A percentile compares a stretch with the other conserved stretches of the same genome.
These are phyloP conservation scores for Beverwykella pulmonaria DNA, from an alignment of 495 filamentous ascomycete species.

Conservation along the genomic window DNA sequence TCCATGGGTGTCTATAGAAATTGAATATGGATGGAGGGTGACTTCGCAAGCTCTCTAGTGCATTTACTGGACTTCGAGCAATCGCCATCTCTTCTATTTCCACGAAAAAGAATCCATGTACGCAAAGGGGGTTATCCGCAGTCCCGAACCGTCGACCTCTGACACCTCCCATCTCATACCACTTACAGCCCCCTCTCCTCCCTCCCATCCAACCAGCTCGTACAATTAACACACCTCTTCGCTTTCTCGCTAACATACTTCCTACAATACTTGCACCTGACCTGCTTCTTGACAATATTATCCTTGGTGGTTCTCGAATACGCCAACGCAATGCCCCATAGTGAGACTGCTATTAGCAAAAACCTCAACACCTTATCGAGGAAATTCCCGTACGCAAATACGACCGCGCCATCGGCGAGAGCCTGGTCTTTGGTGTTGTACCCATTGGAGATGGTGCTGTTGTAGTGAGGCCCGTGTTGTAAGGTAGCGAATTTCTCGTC, in stretches of 20 bases:
- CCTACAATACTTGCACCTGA: conserved; percentile 73
- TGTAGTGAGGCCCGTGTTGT: conserved; percentile 56
- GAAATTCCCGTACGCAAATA: conserved; percentile 55
- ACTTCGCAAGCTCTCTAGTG: no score
- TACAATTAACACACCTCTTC: conserved; percentile 69
- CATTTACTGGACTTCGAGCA: no score
- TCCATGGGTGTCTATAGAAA: no score
- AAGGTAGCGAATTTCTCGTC: conserved; percentile 75
- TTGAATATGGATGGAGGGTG: no score
- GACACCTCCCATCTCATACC: neutral
- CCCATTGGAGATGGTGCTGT: conserved; percentile 32
- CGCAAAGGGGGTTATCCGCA: neutral
- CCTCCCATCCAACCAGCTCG: conserved; percentile 76
- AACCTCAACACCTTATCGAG: conserved; percentile 69
- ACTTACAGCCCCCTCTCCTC: conserved; percentile 53
- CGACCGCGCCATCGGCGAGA: conserved; percentile 60
- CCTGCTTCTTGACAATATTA: conserved; percentile 68
- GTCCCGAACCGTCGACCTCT: neutral
- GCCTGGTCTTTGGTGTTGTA: conserved; percentile 74
- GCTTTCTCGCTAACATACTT: conserved; percentile 70
- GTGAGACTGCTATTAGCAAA: conserved; percentile 62
- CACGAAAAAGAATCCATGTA: no score
- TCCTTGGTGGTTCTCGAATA: conserved; percentile 65
- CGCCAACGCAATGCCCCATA: conserved; percentile 67
- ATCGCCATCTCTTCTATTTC: no score